A percentile compares a stretch with the other conserved stretches of the same genome.
These are phyloP conservation scores for Ceratocystis albifundus DNA, from an alignment of 2,329 filamentous ascomycete genomes.

Conservation along the genomic window DNA sequence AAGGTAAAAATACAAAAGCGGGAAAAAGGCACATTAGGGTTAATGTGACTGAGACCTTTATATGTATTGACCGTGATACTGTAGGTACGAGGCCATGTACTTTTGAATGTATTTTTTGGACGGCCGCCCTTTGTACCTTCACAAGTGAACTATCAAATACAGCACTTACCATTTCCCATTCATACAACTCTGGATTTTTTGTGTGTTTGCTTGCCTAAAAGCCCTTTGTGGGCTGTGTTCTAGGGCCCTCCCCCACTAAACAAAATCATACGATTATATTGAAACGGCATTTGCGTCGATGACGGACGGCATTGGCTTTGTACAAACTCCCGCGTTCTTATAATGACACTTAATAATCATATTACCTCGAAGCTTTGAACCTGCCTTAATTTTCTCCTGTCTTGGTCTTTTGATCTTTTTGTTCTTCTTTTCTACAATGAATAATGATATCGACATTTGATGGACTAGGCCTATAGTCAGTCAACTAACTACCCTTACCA, in stretches of 20 bases:
- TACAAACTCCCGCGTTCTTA: not conserved
- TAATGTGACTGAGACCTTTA: not conserved
- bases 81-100: no score
- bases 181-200: not conserved
- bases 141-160: not conserved
- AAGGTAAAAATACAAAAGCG: not conserved
- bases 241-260: not conserved
- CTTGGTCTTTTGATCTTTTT: not conserved
- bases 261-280: constrained; percentile 1
- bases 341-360: not conserved
- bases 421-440: not conserved
- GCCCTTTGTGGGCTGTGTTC: not conserved
- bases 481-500: not conserved
- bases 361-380: no score
- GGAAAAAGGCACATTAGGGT: not conserved
- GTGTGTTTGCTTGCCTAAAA: not conserved
- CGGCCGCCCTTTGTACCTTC: not conserved
- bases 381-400: not conserved
- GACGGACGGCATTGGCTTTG: not conserved
- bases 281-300: not conserved
- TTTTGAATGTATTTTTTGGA: not conserved
- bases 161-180: not conserved
- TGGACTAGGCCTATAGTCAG: not conserved
- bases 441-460: no score
- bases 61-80: not conserved